phyloP scores from a whole-genome alignment of 2,329 filamentous ascomycete genomes.

The Trichoderma endophyticum region DNA sequence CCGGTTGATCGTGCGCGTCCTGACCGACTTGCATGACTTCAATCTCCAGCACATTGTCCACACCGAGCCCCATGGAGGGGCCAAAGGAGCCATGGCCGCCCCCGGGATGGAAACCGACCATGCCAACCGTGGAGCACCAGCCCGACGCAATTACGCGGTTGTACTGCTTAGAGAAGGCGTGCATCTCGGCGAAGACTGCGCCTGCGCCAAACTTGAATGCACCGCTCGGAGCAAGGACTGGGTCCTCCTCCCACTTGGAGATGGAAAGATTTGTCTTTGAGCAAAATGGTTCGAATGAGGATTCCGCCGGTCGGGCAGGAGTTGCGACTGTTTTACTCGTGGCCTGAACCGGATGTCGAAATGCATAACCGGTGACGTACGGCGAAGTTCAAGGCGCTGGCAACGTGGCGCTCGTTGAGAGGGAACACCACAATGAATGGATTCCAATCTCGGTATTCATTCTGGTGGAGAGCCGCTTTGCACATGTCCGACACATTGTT shows the following conservation, averaged over 20 bases:
- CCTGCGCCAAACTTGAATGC: neutral
- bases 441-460: neutral
- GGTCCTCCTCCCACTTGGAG: neutral
- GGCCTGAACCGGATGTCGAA: neutral
- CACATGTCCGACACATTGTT: neutral
- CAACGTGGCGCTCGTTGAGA: neutral
- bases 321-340: neutral
- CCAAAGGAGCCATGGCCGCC: constrained; percentile 44
- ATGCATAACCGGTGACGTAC: neutral
- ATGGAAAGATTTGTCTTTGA: neutral
- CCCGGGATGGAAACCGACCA: neutral
- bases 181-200: neutral
- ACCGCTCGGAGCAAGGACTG: neutral
- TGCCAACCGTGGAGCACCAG: neutral
- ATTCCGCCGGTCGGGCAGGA: neutral
- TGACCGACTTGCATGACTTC: constrained; percentile 41
- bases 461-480: neutral
- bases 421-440: neutral
- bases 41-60: constrained; percentile 46
- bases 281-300: neutral
- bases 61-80: constrained; percentile 44
- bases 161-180: neutral
- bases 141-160: neutral
- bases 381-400: neutral
- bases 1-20: constrained; percentile 39